phyloP scores from a whole-genome alignment of 2,329 filamentous ascomycete genomes.

The Lachnellula cervina region DNA sequence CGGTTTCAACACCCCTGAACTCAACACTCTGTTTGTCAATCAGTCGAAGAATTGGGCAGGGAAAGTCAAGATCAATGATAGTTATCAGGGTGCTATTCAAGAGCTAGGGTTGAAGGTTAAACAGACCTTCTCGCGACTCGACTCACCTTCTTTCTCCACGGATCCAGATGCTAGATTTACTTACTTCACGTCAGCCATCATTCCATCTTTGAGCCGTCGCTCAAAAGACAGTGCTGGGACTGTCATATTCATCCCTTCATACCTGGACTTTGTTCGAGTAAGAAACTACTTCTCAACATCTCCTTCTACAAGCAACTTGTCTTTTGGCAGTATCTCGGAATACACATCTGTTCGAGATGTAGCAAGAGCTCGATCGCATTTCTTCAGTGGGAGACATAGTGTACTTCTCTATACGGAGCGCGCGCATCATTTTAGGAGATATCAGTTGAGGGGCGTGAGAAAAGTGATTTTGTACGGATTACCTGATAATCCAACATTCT shows the following conservation, averaged over 20 bases:
- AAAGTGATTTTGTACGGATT: slow-evolving; percentile 84
- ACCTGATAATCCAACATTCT: slow-evolving; percentile 83
- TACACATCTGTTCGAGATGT: slow-evolving; percentile 77
- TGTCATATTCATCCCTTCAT: slow-evolving; percentile 85
- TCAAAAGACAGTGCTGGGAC: slow-evolving; percentile 64
- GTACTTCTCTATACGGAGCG: slow-evolving; percentile 89
- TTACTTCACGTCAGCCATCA: slow-evolving; percentile 78
- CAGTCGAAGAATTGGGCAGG: slow-evolving; percentile 79
- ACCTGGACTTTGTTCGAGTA: slow-evolving; percentile 90
- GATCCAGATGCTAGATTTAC: slow-evolving; percentile 89
- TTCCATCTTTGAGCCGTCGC: slow-evolving; percentile 69
- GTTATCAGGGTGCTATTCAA: slow-evolving; percentile 67
- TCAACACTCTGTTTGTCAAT: slow-evolving; percentile 71
- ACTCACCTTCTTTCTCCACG: slow-evolving; percentile 59
- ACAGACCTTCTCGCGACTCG: slow-evolving; percentile 88
- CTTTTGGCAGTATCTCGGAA: slow-evolving; percentile 83
- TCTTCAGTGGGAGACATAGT: slow-evolving; percentile 74
- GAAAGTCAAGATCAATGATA: slow-evolving; percentile 65
- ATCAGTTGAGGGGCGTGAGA: slow-evolving; percentile 74
- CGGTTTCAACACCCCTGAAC: slow-evolving; percentile 81
- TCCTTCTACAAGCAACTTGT: slow-evolving; percentile 45
- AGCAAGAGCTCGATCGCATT: slow-evolving; percentile 80
- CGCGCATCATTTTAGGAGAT: slow-evolving; percentile 94
- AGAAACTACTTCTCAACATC: slow-evolving; percentile 86
- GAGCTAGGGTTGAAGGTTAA: slow-evolving; percentile 66